phyloP scores from a whole-genome alignment of 73 alveolate species.

The Tetrahymena malaccensis region DNA sequence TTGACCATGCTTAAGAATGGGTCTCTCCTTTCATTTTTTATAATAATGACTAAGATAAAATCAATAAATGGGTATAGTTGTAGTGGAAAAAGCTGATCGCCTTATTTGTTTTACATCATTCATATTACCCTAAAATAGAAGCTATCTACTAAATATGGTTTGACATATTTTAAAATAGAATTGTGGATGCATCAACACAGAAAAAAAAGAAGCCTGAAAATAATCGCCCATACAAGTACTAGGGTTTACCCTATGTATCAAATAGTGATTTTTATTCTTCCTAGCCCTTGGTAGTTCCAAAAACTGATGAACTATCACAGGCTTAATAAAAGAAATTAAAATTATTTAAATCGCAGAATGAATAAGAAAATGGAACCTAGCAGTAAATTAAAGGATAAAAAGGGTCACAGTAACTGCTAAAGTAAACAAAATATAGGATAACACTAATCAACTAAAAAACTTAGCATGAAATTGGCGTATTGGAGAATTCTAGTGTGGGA shows the following conservation, averaged over 20 bases:
- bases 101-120: neutral
- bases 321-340: neutral
- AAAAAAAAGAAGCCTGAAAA: neutral
- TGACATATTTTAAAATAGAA: neutral
- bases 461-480: neutral
- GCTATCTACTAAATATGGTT: neutral
- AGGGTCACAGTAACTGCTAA: neutral
- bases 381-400: no score
- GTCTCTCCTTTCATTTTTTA: neutral
- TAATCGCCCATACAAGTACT: neutral
- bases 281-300: neutral
- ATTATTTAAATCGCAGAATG: neutral
- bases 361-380: neutral
- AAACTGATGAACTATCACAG: neutral
- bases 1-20: neutral
- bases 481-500: neutral
- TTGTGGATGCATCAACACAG: neutral
- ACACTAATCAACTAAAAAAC: neutral
- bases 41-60: neutral
- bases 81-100: neutral
- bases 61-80: neutral
- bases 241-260: neutral
- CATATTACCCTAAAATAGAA: neutral
- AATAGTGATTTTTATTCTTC: neutral
- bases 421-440: neutral